Percentiles rank a stretch among this genome's conserved stretches.
Conservation (phyloP, 495 filamentous ascomycete species). For the Tuber umbilicatum region DNA sequence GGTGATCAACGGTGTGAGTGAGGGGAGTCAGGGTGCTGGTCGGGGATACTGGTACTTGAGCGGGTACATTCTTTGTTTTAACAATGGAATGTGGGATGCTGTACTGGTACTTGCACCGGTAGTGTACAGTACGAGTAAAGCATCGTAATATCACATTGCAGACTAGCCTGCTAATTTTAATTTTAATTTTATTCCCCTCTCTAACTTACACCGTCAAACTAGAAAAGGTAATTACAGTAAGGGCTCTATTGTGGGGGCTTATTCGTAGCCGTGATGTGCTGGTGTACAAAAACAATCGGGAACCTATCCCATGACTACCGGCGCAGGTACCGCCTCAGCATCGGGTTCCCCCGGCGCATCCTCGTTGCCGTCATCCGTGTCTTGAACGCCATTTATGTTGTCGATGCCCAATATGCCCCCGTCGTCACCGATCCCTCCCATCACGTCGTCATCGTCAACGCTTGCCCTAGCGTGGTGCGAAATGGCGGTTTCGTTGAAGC, state of each 20-base stretch:
- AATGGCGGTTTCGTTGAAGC: constrained; percentile 18
- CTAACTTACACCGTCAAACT: not conserved
- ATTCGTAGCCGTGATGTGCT: not conserved
- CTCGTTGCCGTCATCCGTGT: not conserved
- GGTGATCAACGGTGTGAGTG: not conserved
- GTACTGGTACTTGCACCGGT: too few relatives aligned
- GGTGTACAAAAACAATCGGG: not conserved
- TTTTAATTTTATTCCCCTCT: not conserved
- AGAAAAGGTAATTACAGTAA: not conserved
- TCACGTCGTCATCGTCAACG: not conserved
- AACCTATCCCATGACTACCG: not conserved
- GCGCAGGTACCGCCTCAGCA: not conserved
- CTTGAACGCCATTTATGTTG: not conserved
- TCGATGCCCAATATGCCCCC: not conserved
- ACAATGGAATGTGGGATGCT: too few relatives aligned
- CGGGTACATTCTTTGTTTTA: not conserved
- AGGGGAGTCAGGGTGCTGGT: not conserved
- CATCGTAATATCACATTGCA: not conserved
- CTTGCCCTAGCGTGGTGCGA: not conserved
- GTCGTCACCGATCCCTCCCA: not conserved
- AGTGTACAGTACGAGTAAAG: too few relatives aligned
- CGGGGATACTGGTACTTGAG: not conserved
- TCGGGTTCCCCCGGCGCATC: not conserved
- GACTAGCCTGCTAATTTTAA: not conserved
- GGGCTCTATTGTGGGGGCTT: not conserved